Base-by-base conservation (phyloP, 78 protist genomes). In the Neovahlkampfia damariscottae region DNA sequence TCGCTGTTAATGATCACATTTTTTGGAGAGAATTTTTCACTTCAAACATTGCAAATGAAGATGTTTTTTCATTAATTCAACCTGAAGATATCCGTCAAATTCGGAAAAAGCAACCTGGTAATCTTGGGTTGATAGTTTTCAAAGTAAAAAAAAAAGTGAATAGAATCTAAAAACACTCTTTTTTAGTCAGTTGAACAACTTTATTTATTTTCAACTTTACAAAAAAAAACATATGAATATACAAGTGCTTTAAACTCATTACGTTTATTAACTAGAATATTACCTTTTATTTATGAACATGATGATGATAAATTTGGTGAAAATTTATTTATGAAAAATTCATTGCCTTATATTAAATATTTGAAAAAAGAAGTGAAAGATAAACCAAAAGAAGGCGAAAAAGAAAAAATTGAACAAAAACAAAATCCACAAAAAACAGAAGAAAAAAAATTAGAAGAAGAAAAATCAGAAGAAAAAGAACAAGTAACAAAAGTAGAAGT, bases 241-340 rank as follows among this genome's bases (percentile, higher is more conserved):
- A 50, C 62, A n/a, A 50, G 62, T 50, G 62, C 62, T 50, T n/a
- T n/a, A 50, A 50, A 50, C 62, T 50, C 62, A n/a, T 50, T 50
- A 19, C 62, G 19, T 50, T 50, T 50, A 50, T 50, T 50, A 50
- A 19, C 62, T n/a, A 50, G 62, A 50, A 50, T 50, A n/a, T 19
- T 50, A 50, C 62, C 62, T 50, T 50, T 50, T 50, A 19, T 50
- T 50, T 50, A n/a, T 50, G 62, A 50, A 50, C 62, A 50, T 19
- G 19, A 50, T 19, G 62, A 50, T n/a, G 62, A 50, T 19, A 50
- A 19, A 50, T 50, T 50, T 50, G 62, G 19, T 50, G 62, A 50
- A n/a, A 19, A n/a, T 19, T 50, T 50, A 19, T 50, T 50, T 19
- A n/a, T 50, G 19, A 19, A 50, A n/a, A 50, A 50, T 50, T 19